Conservation (phyloP, 2,329 filamentous ascomycete genomes). For the Clarireedia homoeocarpa region DNA sequence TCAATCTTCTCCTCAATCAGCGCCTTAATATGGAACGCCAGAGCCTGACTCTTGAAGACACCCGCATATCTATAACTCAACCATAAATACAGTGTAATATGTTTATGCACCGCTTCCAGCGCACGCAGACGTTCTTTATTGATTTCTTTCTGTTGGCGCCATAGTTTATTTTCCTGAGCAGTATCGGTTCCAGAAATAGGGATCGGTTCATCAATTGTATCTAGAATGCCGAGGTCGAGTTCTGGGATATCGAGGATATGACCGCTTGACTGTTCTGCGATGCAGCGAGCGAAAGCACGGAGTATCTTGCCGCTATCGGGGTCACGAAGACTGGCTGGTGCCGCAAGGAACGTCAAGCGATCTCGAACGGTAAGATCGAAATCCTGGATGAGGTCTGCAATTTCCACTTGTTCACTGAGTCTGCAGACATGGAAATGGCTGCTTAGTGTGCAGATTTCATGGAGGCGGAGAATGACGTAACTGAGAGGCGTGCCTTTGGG, state of each 20-base stretch:
- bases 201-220: background rate
- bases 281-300: conserved; percentile 56
- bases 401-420: conserved; percentile 49
- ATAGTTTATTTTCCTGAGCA: conserved; percentile 15
- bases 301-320: conserved; percentile 42
- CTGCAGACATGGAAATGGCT: conserved; percentile 63
- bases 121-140: conserved; percentile 45
- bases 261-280: conserved; percentile 67
- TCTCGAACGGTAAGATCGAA: conserved; percentile 65
- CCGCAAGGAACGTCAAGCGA: conserved; percentile 64
- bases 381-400: conserved; percentile 69
- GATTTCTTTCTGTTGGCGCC: conserved; percentile 24
- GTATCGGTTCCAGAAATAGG: background rate
- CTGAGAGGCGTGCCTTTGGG: conserved; percentile 73
- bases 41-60: conserved; percentile 64
- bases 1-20: conserved; percentile 69
- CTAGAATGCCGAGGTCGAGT: conserved; percentile 37
- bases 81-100: conserved; percentile 84
- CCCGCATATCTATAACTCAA: conserved; percentile 81
- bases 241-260: conserved; percentile 71
- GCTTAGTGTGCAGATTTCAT: conserved; percentile 54
- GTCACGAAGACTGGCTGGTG: conserved; percentile 56
- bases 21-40: conserved; percentile 73
- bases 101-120: conserved; percentile 74
- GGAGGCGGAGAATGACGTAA: conserved; percentile 70